Base-by-base conservation (phyloP, 176 grass and related monocot genomes). In the Saccharum spontaneum region DNA sequence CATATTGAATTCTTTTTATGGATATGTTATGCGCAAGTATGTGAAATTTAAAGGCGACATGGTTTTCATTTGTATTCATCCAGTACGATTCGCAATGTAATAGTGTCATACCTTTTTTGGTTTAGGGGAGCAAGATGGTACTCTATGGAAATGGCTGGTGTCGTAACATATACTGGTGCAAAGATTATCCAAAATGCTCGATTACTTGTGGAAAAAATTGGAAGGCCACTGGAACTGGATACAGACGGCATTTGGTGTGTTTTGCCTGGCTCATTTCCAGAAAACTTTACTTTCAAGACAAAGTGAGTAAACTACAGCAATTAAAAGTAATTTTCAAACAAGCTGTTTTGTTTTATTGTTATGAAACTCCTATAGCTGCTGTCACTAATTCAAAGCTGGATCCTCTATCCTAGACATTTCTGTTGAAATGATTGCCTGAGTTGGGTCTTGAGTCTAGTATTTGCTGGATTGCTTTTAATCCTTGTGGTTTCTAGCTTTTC, bases 101-200 rank as follows among this genome's bases (percentile, higher is more conserved):
- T 57, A 76, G 67, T 37, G 67, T 38, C 62, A 48, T 71, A 54
- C 68, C 13, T 78, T 77, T 79, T 86, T 68, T 90, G 31, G 69
- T 84, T 78, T 76, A 98, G 93, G 90, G 95, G 96, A 50, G 96
- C 96, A 92, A 98, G 96, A 86, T 98, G 96, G 96, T 98, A 98
- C 55, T 98, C 96, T 84, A 98, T 98, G 96, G 96, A 98, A 95
- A 98, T 98, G 96, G 95, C 95, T 87, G 95, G 95, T 82, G 95
- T 98, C 84, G 95, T 98, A 20, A 98, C 95, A 67, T 98, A 98
- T 87, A 98, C 95, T 86, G 95, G 95, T 79, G 95, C 95, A 2
- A 98, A 98, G 76, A 98, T 98, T 64, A 98, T 98, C 57, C 95
- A 98, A 87, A 95, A 98, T 88, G 92, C 95, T 39, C 90, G 95